A percentile compares a stretch with the other conserved stretches of the same genome.
Evolutionary conservation across 148 eudicot genomes (phyloP).

Genomic region (Amaranthus cruentus): DNA sequence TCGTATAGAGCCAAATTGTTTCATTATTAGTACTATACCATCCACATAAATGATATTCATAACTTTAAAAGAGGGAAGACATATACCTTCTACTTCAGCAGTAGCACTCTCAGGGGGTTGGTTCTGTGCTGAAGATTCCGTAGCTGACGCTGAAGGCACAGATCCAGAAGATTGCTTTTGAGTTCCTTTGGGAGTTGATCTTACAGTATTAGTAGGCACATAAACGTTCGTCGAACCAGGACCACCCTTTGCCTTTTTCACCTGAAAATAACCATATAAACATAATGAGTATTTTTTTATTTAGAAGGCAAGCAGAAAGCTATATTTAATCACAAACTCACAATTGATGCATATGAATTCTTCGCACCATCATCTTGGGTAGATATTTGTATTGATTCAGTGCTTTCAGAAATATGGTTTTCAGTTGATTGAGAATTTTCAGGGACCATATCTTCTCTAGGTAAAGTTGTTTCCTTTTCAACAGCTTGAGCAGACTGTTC

Average conservation of each 20-base stretch:
- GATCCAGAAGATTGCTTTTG: constrained; percentile 29
- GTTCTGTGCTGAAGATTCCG: constrained; percentile 6
- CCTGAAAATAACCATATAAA: constrained; percentile 12
- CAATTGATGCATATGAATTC: constrained; percentile 67
- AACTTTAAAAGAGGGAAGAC: not conserved
- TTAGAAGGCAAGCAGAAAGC: not conserved
- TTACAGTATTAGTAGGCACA: constrained; percentile 44
- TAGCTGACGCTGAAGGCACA: constrained; percentile 9
- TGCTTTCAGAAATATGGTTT: constrained; percentile 24
- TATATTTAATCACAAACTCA: constrained; percentile 37
- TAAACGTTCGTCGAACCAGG: constrained; percentile 41
- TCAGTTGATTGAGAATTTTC: constrained; percentile 31
- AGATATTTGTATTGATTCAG: constrained; percentile 32
- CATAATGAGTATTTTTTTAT: not conserved
- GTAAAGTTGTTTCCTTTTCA: constrained; percentile 26
- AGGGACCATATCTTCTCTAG: constrained; percentile 24
- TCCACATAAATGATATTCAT: not conserved
- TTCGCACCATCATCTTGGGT: constrained; percentile 46
- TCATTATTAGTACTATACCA: too few species aligned
- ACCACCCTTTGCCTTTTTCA: constrained; percentile 28
- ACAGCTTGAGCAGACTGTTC: constrained; percentile 26
- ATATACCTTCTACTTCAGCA: constrained; percentile 48
- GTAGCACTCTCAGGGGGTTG: constrained; percentile 30
- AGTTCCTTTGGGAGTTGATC: constrained; percentile 28
- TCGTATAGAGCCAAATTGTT: too few species aligned